Evolutionary conservation across 768 basidiomycete species (phyloP), one percentile per base, ranked within the genome.

Genomic region (Xerocomellus amylosporus): DNA sequence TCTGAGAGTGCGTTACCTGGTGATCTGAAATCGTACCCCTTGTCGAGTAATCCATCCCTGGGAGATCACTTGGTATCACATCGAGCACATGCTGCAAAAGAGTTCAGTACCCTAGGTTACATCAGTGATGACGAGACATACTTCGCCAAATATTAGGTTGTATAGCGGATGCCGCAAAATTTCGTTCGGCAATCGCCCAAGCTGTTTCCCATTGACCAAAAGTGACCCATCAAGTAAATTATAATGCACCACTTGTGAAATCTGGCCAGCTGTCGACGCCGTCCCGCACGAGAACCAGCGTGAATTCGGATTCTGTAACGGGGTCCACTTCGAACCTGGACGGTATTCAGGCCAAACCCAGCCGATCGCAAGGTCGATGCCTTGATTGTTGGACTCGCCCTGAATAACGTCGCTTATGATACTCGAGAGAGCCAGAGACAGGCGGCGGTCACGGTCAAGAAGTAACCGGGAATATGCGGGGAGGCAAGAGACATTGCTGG

Each of bases 401-500:
- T 30, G 34, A 10, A 60, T 55, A n/a, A 45, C 14, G 20, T 43
- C 31, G 0, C 39, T 37, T 9, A 67, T 4, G 12, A 50, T 15
- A 6, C 40, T 19, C 51, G 70, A 63, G 3, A 75, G 36, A 5
- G 24, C 47, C 28, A 67, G 52, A 6, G 74, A 63, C 22, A 73
- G 49, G 13, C 71, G 64, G 13, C 63, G 51, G 37, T 76, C 66
- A 9, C 73, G 65, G 17, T 69, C 63, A 17, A 70, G 54, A 24
- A 72, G 59, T 12, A 60, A 28, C 13, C 38, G 54, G 0, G 58
- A 65, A 49, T 48, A 45, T 8, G 20, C 1, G 3, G 61, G 4
- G 2, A 65, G 52, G 15, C 6, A 2, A 10, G 55, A 52, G 20
- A 55, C 10, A 0, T 60, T 17, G 13, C 37, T 20, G 3, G 67